Base-by-base conservation (phyloP, 805 yeast genomes). In the Kregervanrija delftensis region DNA sequence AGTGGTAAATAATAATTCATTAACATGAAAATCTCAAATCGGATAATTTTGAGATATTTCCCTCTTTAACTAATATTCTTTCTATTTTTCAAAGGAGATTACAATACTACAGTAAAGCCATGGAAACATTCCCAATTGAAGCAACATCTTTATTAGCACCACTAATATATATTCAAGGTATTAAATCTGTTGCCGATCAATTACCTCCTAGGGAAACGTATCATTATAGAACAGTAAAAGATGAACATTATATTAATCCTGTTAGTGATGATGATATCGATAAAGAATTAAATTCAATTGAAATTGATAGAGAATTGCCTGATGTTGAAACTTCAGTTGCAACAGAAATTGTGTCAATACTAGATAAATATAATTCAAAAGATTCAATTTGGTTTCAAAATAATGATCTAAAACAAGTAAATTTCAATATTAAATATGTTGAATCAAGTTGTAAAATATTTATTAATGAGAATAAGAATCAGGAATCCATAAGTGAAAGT, bases 141-240 rank as follows among this genome's bases (percentile, higher is more conserved):
- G 49, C 61, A 33, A 57, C 67, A 1, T 42, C 61, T 1, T 58
- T 69, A 28, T 52, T 63, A 39, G 58, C 68, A 0, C 77, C 77
- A 0, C 49, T 72, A 42, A 66, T 72, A 16, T 54, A 65, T 1
- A 48, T 72, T 2, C 77, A 72, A 46, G 77, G 77, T 1, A 22
- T 22, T 6, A 22, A 22, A 6, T 22, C 28, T 6, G 48, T 72
- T 4, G 72, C 45, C 1, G 13, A 28, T 11, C 15, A 35, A 8
- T 14, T 44, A 35, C 36, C 44, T 5, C 53, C 49, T 8, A 32
- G 16, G 15, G 9, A 13, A 8, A 35, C 30, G 17, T 11, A 39
- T 11, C 16, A 11, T n/a, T n/a, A 10, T 15, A 10, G 42, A 33
- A 40, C 31, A 30, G 13, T 34, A 8, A 40, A 44, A 13, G 59